These are phyloP conservation scores for Chlamydomonas reinhardtii DNA, from an alignment of 163 green algal species.

Conservation along the genomic window DNA sequence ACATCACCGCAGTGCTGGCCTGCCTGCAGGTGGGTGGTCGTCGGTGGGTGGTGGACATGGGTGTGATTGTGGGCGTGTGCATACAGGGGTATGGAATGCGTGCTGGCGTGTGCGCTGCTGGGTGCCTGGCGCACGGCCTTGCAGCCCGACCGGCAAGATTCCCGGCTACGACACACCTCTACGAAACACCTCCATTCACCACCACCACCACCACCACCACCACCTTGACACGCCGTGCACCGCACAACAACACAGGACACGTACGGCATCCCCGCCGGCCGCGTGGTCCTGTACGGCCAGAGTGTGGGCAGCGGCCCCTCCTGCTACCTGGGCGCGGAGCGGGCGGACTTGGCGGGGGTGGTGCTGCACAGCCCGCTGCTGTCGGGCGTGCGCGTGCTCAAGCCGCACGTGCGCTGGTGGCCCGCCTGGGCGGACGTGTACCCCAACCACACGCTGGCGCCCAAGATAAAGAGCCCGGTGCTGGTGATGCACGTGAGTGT, in stretches of 20 bases:
- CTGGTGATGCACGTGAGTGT: constrained; percentile 85
- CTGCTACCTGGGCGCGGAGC: constrained; percentile 72
- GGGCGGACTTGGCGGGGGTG: constrained; percentile 75
- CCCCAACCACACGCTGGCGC: constrained; percentile 82
- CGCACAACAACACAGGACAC: not conserved
- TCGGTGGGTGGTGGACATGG: too few relatives aligned
- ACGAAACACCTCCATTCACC: too few relatives aligned
- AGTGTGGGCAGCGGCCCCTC: constrained; percentile 83
- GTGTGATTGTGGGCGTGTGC: too few relatives aligned
- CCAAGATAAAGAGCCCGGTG: constrained; percentile 70
- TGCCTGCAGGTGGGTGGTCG: constrained; percentile 61
- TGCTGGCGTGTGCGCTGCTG: too few relatives aligned
- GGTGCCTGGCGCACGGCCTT: too few relatives aligned
- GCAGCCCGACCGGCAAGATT: too few relatives aligned
- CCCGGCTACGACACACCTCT: too few relatives aligned
- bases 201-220: too few relatives aligned
- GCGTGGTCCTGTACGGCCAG: constrained; percentile 82
- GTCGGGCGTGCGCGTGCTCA: constrained; percentile 85
- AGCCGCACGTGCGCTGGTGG: constrained; percentile 80
- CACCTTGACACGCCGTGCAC: not conserved
- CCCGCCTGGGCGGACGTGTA: constrained; percentile 87
- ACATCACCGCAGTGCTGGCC: constrained; percentile 75
- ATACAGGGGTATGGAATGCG: too few relatives aligned
- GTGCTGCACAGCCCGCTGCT: constrained; percentile 83
- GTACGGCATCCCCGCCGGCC: constrained; percentile 21